Base-by-base conservation (phyloP, 75 land plant species). In the Chamaecyparis obtusa region DNA sequence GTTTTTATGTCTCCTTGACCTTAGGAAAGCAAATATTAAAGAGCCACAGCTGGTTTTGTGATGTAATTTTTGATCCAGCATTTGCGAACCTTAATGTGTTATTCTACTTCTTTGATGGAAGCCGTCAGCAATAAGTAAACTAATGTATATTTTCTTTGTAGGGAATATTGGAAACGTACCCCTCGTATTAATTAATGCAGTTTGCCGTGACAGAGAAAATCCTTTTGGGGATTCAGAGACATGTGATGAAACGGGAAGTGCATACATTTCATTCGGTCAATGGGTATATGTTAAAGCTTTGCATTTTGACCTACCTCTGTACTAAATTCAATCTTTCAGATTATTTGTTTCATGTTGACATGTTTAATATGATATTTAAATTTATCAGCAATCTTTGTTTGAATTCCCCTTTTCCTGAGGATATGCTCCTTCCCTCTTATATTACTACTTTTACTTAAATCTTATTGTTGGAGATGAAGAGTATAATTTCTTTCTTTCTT, bases 151-250 rank as follows among this genome's bases (percentile, higher is more conserved):
- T 19, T 85, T 51, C 33, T 86, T 54, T 43, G 35, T 89, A 98
- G 99, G 99, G 48, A 98, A 98, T 43, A 98, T 98, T 87, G 99
- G 99, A 27, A 98, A 98, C 86, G 92, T 98, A 55, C 99, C 99
- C 10, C 99, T 98, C 81, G 99, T 98, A 39, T 78, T 98, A 43
- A 89, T 97, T 85, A 92, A 95, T n/a, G 97, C 99, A 60, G 67
- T 98, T 54, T 98, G 99, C 85, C 93, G 94, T 83, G 99, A 95
- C 85, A 85, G 87, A 48, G 84, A 89, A 16, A 98, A 98, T 84
- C 99, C 97, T 39, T 96, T 96, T 90, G 99, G 97, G 44, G 93
- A 96, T 72, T 85, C 94, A 24, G 91, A 87, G 13, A 92, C 87
- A 84, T 97, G 99, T 87, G 92, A 87, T 84, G 81, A 88, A 36